These are phyloP conservation scores for Cupressus sempervirens DNA, from an alignment of 75 land plant species.

Conservation along the genomic window DNA sequence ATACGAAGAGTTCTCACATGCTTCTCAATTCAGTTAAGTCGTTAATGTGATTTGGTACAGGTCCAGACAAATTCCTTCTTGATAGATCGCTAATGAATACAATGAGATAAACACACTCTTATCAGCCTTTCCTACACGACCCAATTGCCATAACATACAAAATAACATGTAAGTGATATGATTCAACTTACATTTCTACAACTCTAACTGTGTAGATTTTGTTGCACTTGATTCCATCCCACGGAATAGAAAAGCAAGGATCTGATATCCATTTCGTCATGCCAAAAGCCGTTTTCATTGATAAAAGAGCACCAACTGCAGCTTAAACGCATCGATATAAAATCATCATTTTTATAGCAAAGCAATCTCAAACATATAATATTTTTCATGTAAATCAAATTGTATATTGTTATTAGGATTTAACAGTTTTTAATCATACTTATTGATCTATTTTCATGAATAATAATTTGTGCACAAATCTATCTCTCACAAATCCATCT, in stretches of 20 bases:
- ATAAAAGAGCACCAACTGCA: not conserved
- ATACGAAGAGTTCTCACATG: not conserved
- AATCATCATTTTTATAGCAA: no score
- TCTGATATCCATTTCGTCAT: not conserved
- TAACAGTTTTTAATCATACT: no score
- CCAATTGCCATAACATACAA: no score
- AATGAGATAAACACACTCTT: not conserved
- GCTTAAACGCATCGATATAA: no score
- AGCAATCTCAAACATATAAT: not conserved
- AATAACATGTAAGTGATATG: no score
- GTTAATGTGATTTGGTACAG: not conserved
- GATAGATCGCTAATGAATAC: not conserved
- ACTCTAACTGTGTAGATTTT: not conserved
- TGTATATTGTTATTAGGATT: no score
- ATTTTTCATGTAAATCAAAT: no score
- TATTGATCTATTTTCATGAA: no score
- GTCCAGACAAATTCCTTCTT: not conserved
- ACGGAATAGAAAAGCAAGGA: not conserved
- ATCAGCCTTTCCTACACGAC: no score
- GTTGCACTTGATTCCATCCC: not conserved
- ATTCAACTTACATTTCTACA: not conserved
- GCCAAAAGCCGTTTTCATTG: not conserved
- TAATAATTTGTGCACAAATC: no score
- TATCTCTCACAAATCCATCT: no score
- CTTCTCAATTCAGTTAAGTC: not conserved